A percentile compares a stretch with the other conserved stretches of the same genome.
phyloP scores from a whole-genome alignment of 129 eudicot species.

The Flaveria ramosissima region DNA sequence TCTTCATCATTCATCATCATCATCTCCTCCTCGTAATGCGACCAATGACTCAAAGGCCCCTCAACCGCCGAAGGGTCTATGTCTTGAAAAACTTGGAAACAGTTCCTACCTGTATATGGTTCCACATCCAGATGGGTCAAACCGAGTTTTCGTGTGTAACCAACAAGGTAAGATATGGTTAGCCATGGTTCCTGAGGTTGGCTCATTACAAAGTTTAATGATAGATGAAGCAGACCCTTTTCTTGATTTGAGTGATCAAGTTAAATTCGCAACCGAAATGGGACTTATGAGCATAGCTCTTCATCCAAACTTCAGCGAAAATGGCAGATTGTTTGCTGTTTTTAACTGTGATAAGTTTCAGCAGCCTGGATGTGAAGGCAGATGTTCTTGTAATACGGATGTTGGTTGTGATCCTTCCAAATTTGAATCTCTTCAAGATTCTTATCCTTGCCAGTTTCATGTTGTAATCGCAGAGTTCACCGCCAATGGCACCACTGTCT shows the following conservation, averaged over 20 bases:
- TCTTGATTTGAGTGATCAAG: constrained; percentile 47
- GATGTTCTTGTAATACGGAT: constrained; percentile 56
- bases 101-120: constrained; percentile 36
- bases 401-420: constrained; percentile 51
- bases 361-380: constrained; percentile 52
- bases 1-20: constrained; percentile 24
- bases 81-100: constrained; percentile 41
- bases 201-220: constrained; percentile 25
- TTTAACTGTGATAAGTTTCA: constrained; percentile 51
- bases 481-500: constrained; percentile 34
- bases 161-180: constrained; percentile 51
- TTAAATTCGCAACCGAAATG: constrained; percentile 37
- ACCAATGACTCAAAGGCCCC: neutral
- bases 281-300: constrained; percentile 52
- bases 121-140: constrained; percentile 49
- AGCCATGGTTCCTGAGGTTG: constrained; percentile 40
- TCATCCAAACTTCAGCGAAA: constrained; percentile 46
- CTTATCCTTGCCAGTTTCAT: constrained; percentile 48
- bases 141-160: constrained; percentile 41
- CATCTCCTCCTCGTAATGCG: constrained; percentile 13
- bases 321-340: constrained; percentile 51
- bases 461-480: constrained; percentile 49
- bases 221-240: constrained; percentile 34
- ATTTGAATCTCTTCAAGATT: constrained; percentile 27
- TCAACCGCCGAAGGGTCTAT: constrained; percentile 37